phyloP scores from a whole-genome alignment of 192 early-diverging fungal genomes.

The Backusella tuberculispora region DNA sequence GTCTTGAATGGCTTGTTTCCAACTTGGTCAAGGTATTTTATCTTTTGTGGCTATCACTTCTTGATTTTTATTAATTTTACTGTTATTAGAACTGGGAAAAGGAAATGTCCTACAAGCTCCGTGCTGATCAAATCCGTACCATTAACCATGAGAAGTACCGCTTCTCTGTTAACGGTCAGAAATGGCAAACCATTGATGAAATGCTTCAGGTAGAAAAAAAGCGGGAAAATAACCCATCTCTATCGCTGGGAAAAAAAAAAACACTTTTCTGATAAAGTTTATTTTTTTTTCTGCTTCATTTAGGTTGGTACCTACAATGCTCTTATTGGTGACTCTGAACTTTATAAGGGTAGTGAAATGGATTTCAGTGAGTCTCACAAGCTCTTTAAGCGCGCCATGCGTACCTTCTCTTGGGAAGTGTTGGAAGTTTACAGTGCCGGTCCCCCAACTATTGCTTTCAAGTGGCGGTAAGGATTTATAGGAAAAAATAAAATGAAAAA shows the following conservation, averaged over 20 bases:
- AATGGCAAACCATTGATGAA: constrained; percentile 48
- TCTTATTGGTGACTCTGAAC: constrained; percentile 48
- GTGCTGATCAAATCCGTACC: constrained; percentile 48
- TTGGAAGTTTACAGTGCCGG: constrained; percentile 47
- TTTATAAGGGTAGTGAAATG: constrained; percentile 46
- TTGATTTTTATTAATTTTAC: neutral
- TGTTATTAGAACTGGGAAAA: constrained; percentile 51
- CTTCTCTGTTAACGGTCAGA: constrained; percentile 46
- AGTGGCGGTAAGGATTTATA: constrained; percentile 40
- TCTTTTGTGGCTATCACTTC: neutral
- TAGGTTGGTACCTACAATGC: constrained; percentile 53
- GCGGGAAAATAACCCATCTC: neutral
- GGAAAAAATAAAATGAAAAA: too few species aligned
- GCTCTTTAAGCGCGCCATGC: constrained; percentile 44
- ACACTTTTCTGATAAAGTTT: neutral
- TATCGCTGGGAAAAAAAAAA: neutral
- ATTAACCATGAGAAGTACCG: constrained; percentile 46
- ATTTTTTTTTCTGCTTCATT: neutral
- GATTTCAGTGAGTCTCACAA: constrained; percentile 50
- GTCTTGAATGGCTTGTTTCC: constrained; percentile 43
- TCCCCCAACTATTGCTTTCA: constrained; percentile 51
- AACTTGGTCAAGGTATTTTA: constrained; percentile 49
- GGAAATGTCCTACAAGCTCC: constrained; percentile 48
- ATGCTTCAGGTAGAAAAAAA: constrained; percentile 41
- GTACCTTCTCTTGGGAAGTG: constrained; percentile 49